These are phyloP conservation scores for Schizopora paradoxa DNA, from an alignment of 1,284 basidiomycete genomes.

Conservation along the genomic window DNA sequence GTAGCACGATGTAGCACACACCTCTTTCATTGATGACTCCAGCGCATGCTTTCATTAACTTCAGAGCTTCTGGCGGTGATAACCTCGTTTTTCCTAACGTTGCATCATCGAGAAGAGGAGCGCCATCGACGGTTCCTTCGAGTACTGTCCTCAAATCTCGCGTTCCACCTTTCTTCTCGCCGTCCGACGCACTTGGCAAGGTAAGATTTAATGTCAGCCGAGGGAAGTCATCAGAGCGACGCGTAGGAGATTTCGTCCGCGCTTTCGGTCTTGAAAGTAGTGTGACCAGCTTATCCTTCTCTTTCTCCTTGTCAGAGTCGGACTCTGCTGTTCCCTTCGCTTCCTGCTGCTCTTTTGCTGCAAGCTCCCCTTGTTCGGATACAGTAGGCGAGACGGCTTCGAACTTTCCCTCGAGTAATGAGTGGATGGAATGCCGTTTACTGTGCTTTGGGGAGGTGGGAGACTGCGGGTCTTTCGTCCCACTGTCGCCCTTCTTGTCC, in stretches of 20 bases:
- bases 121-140: slow-evolving; percentile 48
- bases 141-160: slow-evolving; percentile 45
- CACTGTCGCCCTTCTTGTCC: slow-evolving; percentile 31
- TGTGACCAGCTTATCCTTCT: slow-evolving; percentile 34
- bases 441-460: slow-evolving; percentile 23
- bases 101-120: slow-evolving; percentile 42
- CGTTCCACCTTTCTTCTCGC: slow-evolving; percentile 36
- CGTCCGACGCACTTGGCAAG: slow-evolving; percentile 41
- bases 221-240: slow-evolving; percentile 33
- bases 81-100: slow-evolving; percentile 52
- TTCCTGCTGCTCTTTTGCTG: slow-evolving; percentile 35
- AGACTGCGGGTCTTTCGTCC: slow-evolving; percentile 39
- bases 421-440: slow-evolving; percentile 37
- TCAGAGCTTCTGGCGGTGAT: slow-evolving; percentile 52
- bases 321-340: slow-evolving; percentile 21
- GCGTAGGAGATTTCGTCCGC: slow-evolving; percentile 30
- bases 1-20: slow-evolving; percentile 27
- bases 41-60: slow-evolving; percentile 59
- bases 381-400: slow-evolving; percentile 56
- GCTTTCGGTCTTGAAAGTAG: slow-evolving; percentile 47
- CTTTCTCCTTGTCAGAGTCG: slow-evolving; percentile 23
- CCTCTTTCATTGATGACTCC: slow-evolving; percentile 57
- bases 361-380: too few relatives aligned
- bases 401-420: slow-evolving; percentile 66
- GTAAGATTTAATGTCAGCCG: slow-evolving; percentile 55